phyloP scores from a whole-genome alignment of 805 yeast species.

The Phaffomyces opuntiae region DNA sequence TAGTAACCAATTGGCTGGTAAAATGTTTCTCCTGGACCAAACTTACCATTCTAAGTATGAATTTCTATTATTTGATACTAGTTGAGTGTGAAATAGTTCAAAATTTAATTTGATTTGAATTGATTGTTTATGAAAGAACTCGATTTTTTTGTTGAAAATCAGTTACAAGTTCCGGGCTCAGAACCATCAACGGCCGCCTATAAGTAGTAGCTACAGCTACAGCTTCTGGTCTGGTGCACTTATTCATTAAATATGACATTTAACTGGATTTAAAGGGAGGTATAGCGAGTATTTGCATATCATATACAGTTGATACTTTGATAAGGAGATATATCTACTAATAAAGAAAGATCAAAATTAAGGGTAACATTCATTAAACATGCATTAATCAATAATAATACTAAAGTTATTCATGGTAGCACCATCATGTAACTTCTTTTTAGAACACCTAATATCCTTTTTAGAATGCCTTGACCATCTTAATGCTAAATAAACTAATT shows the following conservation, averaged over 20 bases:
- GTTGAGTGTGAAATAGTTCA: background rate
- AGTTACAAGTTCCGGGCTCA: background rate
- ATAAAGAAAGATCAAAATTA: no score
- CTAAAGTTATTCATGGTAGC: slow-evolving; percentile 64
- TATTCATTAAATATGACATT: no score
- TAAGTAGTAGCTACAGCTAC: no score
- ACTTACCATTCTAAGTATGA: background rate
- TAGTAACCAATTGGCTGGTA: slow-evolving; percentile 1
- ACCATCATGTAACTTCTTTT: slow-evolving; percentile 51
- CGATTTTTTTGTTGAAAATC: background rate
- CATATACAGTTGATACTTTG: no score
- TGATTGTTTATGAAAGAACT: background rate
- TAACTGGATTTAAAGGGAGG: no score
- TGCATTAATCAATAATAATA: slow-evolving; percentile 29
- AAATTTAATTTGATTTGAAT: background rate
- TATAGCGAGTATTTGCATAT: no score
- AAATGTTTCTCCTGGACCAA: no score
- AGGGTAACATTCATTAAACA: no score
- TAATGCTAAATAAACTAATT: slow-evolving; percentile 68
- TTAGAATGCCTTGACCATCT: slow-evolving; percentile 34
- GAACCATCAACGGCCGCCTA: background rate
- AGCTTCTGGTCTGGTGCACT: no score
- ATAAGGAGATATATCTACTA: no score
- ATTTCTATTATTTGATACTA: background rate
- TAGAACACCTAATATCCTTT: slow-evolving; percentile 19